Base-by-base conservation (phyloP, 176 grass and related monocot genomes). In the Ananas comosus region DNA sequence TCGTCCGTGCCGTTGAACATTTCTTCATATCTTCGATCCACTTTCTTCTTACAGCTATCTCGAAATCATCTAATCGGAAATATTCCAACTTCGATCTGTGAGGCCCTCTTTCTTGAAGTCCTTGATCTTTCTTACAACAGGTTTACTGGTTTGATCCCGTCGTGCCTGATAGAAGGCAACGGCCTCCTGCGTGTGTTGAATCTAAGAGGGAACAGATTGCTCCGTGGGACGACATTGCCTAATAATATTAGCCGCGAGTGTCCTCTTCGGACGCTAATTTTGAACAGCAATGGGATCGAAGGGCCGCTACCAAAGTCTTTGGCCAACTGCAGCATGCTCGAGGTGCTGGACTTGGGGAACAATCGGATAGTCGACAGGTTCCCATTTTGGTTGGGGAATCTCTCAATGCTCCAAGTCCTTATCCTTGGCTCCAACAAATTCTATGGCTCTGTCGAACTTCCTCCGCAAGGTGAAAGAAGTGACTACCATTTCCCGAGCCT, bases 371-470 rank as follows among this genome's bases (percentile, higher is more conserved):
- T 42, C 4, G 33, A 42, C 33, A 42, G 33, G 7, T 42, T 42
- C 4, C 33, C 33, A 42, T 42, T 7, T 42, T 42, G 33, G 33
- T 42, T 42, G 4, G 33, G 33, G 4, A 51, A 18, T 74, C 2
- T 12, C 0, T 64, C 74, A 64, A 12, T 71, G 24, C 53, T 64
- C 0, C 13, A 0, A 2, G 51, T 81, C 6, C 57, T 86, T 27
- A 8, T 86, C 10, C 2, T 81, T 22, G 21, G 75, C 63, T 74
- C 83, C 24, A 86, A 86, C 21, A 6, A 0, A 7, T 78, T 86
- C 11, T 56, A 81, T 33, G 74, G 85, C 28, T 18, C 59, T 1
- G 22, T 83, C 47, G 29, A 19, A 28, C 19, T 65, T 22, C 17
- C 50, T 25, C 7, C 19, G 0, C 23, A 18, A 49, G 17, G 24